These are phyloP conservation scores for Ramularia collo-cygni DNA, from an alignment of 2,329 filamentous ascomycete species.

Conservation along the genomic window DNA sequence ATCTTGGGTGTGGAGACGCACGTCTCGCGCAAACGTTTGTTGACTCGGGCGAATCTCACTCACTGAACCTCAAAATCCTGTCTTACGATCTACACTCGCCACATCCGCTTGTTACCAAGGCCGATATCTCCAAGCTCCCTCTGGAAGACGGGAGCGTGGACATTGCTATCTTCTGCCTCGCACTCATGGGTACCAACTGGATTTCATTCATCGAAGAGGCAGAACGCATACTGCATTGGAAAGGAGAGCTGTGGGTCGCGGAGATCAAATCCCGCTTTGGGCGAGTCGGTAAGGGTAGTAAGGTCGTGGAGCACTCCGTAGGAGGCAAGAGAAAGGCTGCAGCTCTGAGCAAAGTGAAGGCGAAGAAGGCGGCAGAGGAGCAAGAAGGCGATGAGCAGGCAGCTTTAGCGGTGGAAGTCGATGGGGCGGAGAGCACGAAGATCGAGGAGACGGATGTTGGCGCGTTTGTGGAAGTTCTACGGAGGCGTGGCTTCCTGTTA, in stretches of 20 bases:
- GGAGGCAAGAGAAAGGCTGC: conserved; percentile 52
- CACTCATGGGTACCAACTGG: conserved; percentile 99
- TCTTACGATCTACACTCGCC: conserved; percentile 84
- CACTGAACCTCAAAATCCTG: conserved; percentile 65
- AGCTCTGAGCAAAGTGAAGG: conserved; percentile 31
- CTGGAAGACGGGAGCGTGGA: conserved; percentile 69
- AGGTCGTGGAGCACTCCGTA: conserved; percentile 60
- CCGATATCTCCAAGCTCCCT: conserved; percentile 82
- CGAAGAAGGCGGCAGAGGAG: conserved; percentile 45
- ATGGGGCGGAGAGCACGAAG: conserved; percentile 53
- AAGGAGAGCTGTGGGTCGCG: conserved; percentile 92
- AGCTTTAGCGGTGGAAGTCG: conserved; percentile 55
- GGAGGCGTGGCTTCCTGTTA: conserved; percentile 76
- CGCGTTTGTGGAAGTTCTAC: conserved; percentile 77
- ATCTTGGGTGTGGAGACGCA: conserved; percentile 90
- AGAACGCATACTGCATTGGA: conserved; percentile 82
- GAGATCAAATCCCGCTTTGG: conserved; percentile 95
- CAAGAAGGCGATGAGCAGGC: conserved; percentile 53
- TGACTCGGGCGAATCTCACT: conserved; percentile 47
- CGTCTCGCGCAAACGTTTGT: conserved; percentile 66
- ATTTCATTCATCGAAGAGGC: conserved; percentile 93
- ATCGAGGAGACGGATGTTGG: conserved; percentile 76
- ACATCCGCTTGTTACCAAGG: conserved; percentile 69
- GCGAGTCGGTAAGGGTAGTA: conserved; percentile 46
- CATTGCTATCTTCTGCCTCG: conserved; percentile 88